A percentile compares a stretch with the other conserved stretches of the same genome.
These are phyloP conservation scores for Ceratocystis cacaofunesta DNA, from an alignment of 2,329 filamentous ascomycete genomes.

Conservation along the genomic window DNA sequence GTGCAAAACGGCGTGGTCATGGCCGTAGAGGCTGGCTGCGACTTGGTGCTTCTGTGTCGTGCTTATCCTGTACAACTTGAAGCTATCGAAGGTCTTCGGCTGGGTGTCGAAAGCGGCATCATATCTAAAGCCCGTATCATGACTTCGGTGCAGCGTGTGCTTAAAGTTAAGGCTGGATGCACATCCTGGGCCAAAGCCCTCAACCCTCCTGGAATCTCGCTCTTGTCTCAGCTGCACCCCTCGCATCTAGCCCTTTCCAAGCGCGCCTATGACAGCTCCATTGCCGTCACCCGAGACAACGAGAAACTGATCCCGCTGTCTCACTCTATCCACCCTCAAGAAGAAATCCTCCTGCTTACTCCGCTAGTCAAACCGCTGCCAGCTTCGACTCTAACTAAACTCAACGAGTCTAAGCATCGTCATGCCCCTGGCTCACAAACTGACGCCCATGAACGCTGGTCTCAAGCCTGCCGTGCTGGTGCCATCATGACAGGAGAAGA, in stretches of 20 bases:
- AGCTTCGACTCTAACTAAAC: slow-evolving; percentile 59
- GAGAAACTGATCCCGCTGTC: slow-evolving; percentile 71
- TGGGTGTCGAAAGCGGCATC: slow-evolving; percentile 81
- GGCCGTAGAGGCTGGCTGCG: slow-evolving; percentile 92
- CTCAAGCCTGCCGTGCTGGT: slow-evolving; percentile 26
- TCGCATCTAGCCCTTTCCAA: slow-evolving; percentile 68
- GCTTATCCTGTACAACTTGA: slow-evolving; percentile 82
- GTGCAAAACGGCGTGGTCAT: slow-evolving; percentile 93
- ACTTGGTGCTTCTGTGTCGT: slow-evolving; percentile 75
- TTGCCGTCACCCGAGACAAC: slow-evolving; percentile 83
- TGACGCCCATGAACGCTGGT: slow-evolving; percentile 12
- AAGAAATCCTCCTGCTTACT: slow-evolving; percentile 79
- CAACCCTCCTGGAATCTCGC: slow-evolving; percentile 65
- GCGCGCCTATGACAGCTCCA: slow-evolving; percentile 79
- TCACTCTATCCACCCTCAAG: slow-evolving; percentile 64
- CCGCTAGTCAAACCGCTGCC: slow-evolving; percentile 85
- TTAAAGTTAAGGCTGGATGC: slow-evolving; percentile 68
- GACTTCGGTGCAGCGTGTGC: slow-evolving; percentile 62
- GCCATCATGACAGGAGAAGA: slow-evolving; percentile 80
- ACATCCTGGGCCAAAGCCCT: slow-evolving; percentile 85
- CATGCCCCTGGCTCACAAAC: neutral
- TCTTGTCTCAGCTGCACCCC: slow-evolving; percentile 68
- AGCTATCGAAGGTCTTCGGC: slow-evolving; percentile 75
- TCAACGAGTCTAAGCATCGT: slow-evolving; percentile 23
- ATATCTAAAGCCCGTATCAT: slow-evolving; percentile 68